Evolutionary conservation across 2,329 filamentous ascomycete species (phyloP).

Genomic region (Rutstroemia sp.): DNA sequence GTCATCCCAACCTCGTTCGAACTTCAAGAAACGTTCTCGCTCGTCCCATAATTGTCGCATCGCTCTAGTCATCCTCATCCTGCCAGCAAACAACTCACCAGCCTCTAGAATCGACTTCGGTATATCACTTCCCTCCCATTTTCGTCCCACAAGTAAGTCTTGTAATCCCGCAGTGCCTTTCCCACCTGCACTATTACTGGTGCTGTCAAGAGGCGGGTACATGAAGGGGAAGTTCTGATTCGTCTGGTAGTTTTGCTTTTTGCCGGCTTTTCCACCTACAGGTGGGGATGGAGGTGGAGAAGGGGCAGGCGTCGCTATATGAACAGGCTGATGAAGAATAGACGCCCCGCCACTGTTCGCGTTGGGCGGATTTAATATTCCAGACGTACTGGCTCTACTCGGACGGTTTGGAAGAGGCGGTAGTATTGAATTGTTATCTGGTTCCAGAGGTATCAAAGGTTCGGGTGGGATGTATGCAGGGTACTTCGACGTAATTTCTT

Average conservation of each 20-base stretch:
- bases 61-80: slow-evolving; percentile 85
- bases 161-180: slow-evolving; percentile 79
- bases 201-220: slow-evolving; percentile 85
- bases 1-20: slow-evolving; percentile 78
- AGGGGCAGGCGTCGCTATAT: slow-evolving; percentile 96
- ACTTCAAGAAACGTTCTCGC: slow-evolving; percentile 83
- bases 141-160: slow-evolving; percentile 70
- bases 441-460: slow-evolving; percentile 74
- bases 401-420: slow-evolving; percentile 75
- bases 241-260: slow-evolving; percentile 99
- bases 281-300: slow-evolving; percentile 88
- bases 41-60: slow-evolving; percentile 95
- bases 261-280: slow-evolving; percentile 83
- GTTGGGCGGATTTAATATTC: slow-evolving; percentile 52
- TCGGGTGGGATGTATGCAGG: slow-evolving; percentile 89
- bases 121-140: slow-evolving; percentile 90
- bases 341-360: slow-evolving; percentile 57
- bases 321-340: slow-evolving; percentile 90
- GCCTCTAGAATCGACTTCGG: slow-evolving; percentile 93
- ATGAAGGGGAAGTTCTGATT: slow-evolving; percentile 98
- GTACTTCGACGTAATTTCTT: slow-evolving; percentile 97
- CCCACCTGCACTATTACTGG: slow-evolving; percentile 82
- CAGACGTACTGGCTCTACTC: slow-evolving; percentile 51
- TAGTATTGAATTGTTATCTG: slow-evolving; percentile 84
- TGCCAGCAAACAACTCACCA: slow-evolving; percentile 80